Base-by-base conservation (phyloP, 768 basidiomycete genomes). In the Suillus decipiens region DNA sequence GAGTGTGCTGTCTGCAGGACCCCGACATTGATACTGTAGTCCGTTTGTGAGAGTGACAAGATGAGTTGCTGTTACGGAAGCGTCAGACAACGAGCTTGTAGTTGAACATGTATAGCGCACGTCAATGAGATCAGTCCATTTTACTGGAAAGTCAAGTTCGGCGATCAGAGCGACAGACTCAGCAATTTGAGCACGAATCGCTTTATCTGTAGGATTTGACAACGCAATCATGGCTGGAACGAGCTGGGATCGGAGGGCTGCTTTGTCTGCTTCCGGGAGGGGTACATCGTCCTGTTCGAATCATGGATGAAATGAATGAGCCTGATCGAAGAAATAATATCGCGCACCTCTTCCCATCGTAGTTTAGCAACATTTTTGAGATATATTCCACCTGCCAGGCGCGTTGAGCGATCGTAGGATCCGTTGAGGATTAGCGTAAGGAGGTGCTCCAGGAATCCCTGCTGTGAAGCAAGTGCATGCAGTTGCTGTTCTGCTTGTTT, bases 1-100 rank as follows among this genome's bases (percentile, higher is more conserved):
- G 94, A 96, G 74, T 98, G 97, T 0, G 95, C 95, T 0, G 95
- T 95, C 71, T 97, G 87, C 50, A 99, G 83, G 10, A 99, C 92
- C 55, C 92, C 93, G 28, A 96, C 80, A 74, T 97, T 99, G 66
- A 92, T 75, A 63, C 88, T 87, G 72, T 93, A 96, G 69, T 96
- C 88, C 3, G 89, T 84, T 5, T 81, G 78, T 2, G 93, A 94
- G 15, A 99, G 83, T 41, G 92, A 94, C 22, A 77, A 73, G 22
- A 96, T 92, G 51, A 99, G 87, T 91, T 95, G 93, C 95, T 97
- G 69, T 41, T 55, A 57, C 37, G 47, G 19, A n/a, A 63, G 31
- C 57, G 60, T 55, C 9, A 55, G 47, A 42, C 6, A 54, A 31
- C 19, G 54, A 36, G 41, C 48, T 28, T 37, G 24, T 24, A 58